A percentile compares a stretch with the other conserved stretches of the same genome.
Conservation (phyloP, 352 stramenopile species). For the Phytophthora crassamura region DNA sequence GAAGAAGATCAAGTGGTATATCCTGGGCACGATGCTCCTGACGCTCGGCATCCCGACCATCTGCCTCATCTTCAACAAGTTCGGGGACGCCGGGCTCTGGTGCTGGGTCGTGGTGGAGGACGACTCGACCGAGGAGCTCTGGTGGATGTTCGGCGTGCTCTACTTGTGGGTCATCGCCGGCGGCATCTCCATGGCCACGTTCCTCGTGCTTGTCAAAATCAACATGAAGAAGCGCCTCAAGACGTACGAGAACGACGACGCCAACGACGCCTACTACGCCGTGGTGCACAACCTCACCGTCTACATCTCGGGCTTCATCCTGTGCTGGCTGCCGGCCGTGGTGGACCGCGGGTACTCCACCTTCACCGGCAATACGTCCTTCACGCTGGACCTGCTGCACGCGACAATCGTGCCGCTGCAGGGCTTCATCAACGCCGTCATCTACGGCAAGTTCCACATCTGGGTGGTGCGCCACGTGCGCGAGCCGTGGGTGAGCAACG, state of each 20-base stretch:
- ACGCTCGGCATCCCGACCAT: constrained; percentile 60
- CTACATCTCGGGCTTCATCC: constrained; percentile 82
- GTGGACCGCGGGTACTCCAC: constrained; percentile 67
- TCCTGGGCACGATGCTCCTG: constrained; percentile 65
- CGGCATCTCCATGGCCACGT: constrained; percentile 55
- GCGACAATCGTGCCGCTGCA: constrained; percentile 82
- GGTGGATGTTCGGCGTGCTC: constrained; percentile 75
- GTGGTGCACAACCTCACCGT: constrained; percentile 86
- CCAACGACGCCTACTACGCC: constrained; percentile 76
- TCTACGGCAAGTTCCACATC: constrained; percentile 88
- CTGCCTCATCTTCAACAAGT: constrained; percentile 66
- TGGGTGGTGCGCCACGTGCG: constrained; percentile 76
- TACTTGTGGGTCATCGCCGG: constrained; percentile 83
- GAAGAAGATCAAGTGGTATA: constrained; percentile 86
- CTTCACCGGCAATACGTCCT: constrained; percentile 62
- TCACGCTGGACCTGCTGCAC: constrained; percentile 73
- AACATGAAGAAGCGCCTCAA: constrained; percentile 79
- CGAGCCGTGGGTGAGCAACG: constrained; percentile 40
- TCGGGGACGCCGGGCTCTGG: constrained; percentile 74
- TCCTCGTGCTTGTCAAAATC: constrained; percentile 81
- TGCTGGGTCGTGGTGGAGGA: constrained; percentile 75
- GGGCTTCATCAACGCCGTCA: constrained; percentile 86
- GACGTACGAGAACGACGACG: constrained; percentile 79
- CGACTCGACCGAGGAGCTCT: constrained; percentile 57
- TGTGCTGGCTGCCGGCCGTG: constrained; percentile 82